Evolutionary conservation across 306 rosid species (phyloP), one percentile per base, ranked within the genome.

Genomic region (Vicia sativa): DNA sequence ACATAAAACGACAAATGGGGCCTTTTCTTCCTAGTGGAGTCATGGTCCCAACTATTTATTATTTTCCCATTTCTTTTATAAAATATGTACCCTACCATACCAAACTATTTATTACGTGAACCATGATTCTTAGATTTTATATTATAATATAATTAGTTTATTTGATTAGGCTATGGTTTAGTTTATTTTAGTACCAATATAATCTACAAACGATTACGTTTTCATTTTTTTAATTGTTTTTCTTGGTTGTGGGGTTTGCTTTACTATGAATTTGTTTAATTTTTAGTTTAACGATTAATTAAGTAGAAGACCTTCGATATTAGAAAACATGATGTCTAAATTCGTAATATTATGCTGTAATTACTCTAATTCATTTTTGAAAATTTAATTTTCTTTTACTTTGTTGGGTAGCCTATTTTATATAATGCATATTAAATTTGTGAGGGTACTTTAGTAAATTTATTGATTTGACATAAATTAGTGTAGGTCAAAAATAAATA

Each of bases 1-100:
- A 9, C 86, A 65, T 2, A 78, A 81, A 3, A 74, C 65, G 87
- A 87, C 88, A 83, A 85, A 74, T 4, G 28, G 74, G 54, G n/a
- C 70, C 86, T 87, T 85, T 82, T 83, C 59, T 34, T 3, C 19
- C 65, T 68, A 62, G 18, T 63, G 11, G 65, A n/a, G 31, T 37
- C 13, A 28, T 54, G 67, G 68, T 15, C 73, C 68, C 73, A n/a
- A 38, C 64, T 4, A 19, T 26, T 13, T 1, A 7, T 3, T 10
- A 0, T 29, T n/a, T 4, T 41, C 11, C 29, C 18, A 15, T 50
- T 19, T 50, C 0, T 31, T 69, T 62, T 0, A 7, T 11, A 4
- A 10, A 10, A 39, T 7, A 10, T 11, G 23, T 21, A 8, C 6
- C 70, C 74, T 65, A 50, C 28, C 7, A 19, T 12, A 57, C 71